phyloP scores from a whole-genome alignment of 495 filamentous ascomycete genomes.

The Penicillium herquei region DNA sequence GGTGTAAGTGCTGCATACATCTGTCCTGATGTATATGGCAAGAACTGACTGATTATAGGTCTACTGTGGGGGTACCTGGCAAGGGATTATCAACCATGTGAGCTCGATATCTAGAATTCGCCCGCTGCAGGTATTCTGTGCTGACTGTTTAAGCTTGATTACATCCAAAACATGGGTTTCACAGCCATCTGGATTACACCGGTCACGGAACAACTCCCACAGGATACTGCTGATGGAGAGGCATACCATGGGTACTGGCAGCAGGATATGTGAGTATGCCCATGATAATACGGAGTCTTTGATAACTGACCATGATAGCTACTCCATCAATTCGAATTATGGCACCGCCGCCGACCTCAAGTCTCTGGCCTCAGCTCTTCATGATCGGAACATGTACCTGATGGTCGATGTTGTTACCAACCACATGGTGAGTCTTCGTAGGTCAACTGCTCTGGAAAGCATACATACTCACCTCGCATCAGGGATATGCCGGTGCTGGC shows the following conservation, averaged over 20 bases:
- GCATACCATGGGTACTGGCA: constrained; percentile 81
- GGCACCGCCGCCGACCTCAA: constrained; percentile 65
- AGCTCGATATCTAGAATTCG: neutral
- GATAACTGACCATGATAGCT: constrained; percentile 26
- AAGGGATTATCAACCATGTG: constrained; percentile 67
- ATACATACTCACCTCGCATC: neutral
- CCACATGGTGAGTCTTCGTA: constrained; percentile 54
- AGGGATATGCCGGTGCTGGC: constrained; percentile 57
- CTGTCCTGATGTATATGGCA: too few relatives aligned
- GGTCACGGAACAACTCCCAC: constrained; percentile 59
- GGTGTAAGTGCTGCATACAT: too few relatives aligned
- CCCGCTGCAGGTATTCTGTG: neutral
- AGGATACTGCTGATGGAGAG: constrained; percentile 48
- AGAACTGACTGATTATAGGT: constrained; percentile 11
- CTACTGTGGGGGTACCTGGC: constrained; percentile 78
- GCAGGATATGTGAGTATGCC: constrained; percentile 50
- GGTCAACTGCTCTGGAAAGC: neutral
- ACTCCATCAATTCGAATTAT: constrained; percentile 62
- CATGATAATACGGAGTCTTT: too few relatives aligned
- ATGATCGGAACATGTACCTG: constrained; percentile 64
- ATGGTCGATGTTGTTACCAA: constrained; percentile 83
- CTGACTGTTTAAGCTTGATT: constrained; percentile 37
- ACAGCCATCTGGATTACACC: constrained; percentile 83
- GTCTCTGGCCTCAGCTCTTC: constrained; percentile 56
- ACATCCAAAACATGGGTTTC: constrained; percentile 74